Evolutionary conservation across 2,329 filamentous ascomycete genomes (phyloP).

Genomic region (Didymella segeticola): DNA sequence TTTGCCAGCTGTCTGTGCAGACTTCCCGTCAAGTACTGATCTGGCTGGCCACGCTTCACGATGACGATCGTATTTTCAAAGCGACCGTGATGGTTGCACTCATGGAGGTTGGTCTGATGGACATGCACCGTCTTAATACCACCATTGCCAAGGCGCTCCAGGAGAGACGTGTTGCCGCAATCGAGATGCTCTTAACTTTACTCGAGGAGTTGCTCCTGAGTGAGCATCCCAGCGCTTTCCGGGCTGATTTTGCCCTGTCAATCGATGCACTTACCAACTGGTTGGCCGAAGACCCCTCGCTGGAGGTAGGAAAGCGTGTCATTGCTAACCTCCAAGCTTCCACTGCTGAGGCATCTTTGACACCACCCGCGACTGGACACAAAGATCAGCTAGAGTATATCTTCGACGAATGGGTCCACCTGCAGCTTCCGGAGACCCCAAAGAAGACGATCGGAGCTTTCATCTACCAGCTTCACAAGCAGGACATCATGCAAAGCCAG

Average conservation of each 20-base stretch:
- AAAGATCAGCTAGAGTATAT: conserved; percentile 91
- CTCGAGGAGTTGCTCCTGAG: conserved; percentile 80
- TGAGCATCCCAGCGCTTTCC: conserved; percentile 77
- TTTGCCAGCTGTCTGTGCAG: conserved; percentile 67
- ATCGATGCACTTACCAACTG: conserved; percentile 82
- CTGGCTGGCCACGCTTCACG: conserved; percentile 60
- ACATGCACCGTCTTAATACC: conserved; percentile 64
- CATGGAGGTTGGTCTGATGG: conserved; percentile 65
- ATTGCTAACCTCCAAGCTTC: conserved; percentile 70
- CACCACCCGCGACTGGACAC: conserved; percentile 65
- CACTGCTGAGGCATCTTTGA: conserved; percentile 59
- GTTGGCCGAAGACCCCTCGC: conserved; percentile 74
- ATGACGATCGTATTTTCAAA: conserved; percentile 67
- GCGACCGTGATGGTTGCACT: conserved; percentile 66
- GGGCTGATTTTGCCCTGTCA: conserved; percentile 84
- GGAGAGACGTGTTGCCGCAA: conserved; percentile 71
- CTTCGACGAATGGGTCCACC: conserved; percentile 92
- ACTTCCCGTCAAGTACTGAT: conserved; percentile 62
- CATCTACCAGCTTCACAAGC: conserved; percentile 80
- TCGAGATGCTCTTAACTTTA: conserved; percentile 81
- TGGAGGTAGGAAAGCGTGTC: conserved; percentile 72
- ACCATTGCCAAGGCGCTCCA: conserved; percentile 76
- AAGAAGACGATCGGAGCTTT: conserved; percentile 78
- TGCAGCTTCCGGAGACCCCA: conserved; percentile 77
- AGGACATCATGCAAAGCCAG: conserved; percentile 72